Evolutionary conservation across 2,329 filamentous ascomycete species (phyloP), one percentile per base, ranked within the genome.

Genomic region (Lachnellula suecica): DNA sequence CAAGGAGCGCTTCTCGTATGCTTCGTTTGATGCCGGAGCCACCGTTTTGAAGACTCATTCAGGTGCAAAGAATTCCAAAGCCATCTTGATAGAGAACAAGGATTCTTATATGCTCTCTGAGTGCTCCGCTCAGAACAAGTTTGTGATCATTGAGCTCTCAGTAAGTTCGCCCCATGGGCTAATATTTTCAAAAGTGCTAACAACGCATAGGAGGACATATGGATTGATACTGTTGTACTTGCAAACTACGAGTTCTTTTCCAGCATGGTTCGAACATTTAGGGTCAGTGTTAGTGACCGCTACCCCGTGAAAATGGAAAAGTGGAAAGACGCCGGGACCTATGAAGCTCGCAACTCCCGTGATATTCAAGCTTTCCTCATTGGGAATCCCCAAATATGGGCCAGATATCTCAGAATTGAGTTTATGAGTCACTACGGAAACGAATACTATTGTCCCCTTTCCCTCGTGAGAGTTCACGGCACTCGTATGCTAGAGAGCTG

Each of bases 171-270:
- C 86, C 41, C 20, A 40, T 34, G 29, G 15, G 13, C 23, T 19
- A 15, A 20, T 8, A 9, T 7, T 6, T 47, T 37, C 3, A 7
- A 25, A 19, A 40, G 23, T 41, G 44, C 58, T 66, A 54, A 66
- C 44, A 40, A 2, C 17, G 19, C 47, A 13, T 52, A 68, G 65
- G 66, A 68, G 65, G 83, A 86, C 51, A 83, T 87, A 51, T 79
- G 96, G 41, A 88, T 99, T 53, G 94, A 99, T 68, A 99, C 94
- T 0, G 79, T 99, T 37, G 94, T 97, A n/a, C 79, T 99, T 49
- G 94, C 93, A 56, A 99, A 99, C 69, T 99, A 95, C 64, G 94
- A 99, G 70, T 99, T 99, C 75, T 99, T 99, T 76, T 96, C 91
- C 50, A 97, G 91, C 67, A 97, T 96, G 81, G 89, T 97, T 63